Percentiles rank a stretch among this genome's conserved stretches.
These are phyloP conservation scores for Rhododendron ovatum DNA, from an alignment of 148 eudicot species.

Conservation along the genomic window DNA sequence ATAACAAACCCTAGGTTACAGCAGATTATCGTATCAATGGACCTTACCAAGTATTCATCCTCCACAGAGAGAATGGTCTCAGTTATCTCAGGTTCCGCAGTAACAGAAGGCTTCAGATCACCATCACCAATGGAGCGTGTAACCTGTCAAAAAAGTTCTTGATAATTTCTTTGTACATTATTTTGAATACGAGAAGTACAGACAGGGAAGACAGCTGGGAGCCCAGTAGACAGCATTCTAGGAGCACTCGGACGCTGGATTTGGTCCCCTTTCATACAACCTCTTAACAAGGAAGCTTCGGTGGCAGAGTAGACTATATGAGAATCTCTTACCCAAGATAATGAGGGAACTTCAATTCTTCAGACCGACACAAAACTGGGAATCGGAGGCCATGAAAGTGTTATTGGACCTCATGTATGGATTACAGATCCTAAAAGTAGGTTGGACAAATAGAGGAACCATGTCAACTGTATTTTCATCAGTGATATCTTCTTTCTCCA, in stretches of 20 bases:
- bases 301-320: neutral
- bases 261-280: neutral
- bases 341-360: neutral
- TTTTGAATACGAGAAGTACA: neutral
- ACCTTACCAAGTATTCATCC: conserved; percentile 80
- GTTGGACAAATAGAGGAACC: neutral
- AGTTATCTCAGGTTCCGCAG: conserved; percentile 96
- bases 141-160: conserved; percentile 40
- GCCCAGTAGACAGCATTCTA: neutral
- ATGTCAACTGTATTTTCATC: neutral
- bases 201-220: neutral
- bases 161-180: neutral
- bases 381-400: neutral
- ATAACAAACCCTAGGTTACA: neutral
- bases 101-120: conserved; percentile 93
- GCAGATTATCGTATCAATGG: conserved; percentile 1
- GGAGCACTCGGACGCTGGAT: neutral
- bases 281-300: neutral
- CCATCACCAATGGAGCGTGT: conserved; percentile 98
- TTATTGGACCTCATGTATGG: neutral
- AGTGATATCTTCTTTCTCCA: neutral
- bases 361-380: neutral
- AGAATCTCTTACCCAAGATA: neutral
- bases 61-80: conserved; percentile 54
- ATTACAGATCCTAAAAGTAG: neutral